phyloP scores from a whole-genome alignment of 2,329 filamentous ascomycete species.

The Aulographum hederae region DNA sequence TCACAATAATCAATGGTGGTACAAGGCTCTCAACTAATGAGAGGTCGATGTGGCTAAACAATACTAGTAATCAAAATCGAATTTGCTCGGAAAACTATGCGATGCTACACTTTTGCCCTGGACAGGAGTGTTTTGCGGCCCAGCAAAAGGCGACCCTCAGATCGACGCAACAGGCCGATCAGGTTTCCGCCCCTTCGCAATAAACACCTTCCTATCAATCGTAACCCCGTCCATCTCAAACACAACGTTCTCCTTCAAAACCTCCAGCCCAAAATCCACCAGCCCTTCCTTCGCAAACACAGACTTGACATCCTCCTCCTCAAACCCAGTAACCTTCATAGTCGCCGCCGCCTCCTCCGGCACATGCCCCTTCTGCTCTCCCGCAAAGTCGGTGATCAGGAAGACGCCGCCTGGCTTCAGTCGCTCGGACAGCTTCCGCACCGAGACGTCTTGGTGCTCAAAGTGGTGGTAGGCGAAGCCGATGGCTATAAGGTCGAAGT shows the following conservation, averaged over 20 bases:
- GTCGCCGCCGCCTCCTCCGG: neutral
- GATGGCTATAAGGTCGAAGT: slow-evolving; percentile 24
- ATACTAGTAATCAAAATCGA: too few species aligned
- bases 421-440: slow-evolving; percentile 39
- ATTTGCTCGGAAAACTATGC: too few species aligned
- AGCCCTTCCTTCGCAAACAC: neutral
- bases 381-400: slow-evolving; percentile 49
- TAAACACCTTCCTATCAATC: neutral
- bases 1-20: too few species aligned
- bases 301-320: neutral
- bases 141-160: neutral
- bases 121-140: too few species aligned
- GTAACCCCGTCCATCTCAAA: neutral
- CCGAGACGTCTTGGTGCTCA: slow-evolving; percentile 41
- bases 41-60: too few species aligned
- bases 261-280: neutral
- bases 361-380: slow-evolving; percentile 14
- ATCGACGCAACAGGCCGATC: neutral
- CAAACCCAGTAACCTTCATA: neutral
- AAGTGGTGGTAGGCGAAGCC: slow-evolving; percentile 29
- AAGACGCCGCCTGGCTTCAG: slow-evolving; percentile 48
- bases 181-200: neutral
- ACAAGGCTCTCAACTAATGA: too few species aligned
- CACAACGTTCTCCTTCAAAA: neutral
- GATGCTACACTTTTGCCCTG: too few species aligned